Evolutionary conservation across 805 yeast genomes (phyloP).

Genomic region (Myxozyma vanderwaltii): DNA sequence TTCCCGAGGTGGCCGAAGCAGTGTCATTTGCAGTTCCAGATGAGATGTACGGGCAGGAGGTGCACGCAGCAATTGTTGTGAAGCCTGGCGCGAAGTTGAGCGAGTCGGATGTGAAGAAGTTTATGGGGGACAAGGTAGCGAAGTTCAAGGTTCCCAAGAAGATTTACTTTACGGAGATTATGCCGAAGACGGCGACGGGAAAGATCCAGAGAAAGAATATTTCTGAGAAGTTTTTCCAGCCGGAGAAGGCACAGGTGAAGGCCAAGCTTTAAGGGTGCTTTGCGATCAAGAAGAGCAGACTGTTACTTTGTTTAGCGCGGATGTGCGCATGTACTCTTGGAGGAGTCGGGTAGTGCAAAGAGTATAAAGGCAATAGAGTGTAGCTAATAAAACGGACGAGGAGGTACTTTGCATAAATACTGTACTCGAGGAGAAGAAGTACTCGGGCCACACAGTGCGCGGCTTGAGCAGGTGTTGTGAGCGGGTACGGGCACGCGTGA

Average conservation of each 20-base stretch:
- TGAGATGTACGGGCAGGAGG: conserved; percentile 68
- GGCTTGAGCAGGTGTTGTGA: background rate
- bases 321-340: background rate
- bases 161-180: conserved; percentile 58
- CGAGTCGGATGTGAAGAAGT: conserved; percentile 51
- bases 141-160: conserved; percentile 62
- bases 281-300: too few species aligned
- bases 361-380: too few species aligned
- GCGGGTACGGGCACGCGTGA: conserved; percentile 1
- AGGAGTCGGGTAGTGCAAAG: too few species aligned
- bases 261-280: conserved; percentile 39
- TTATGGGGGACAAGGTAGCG: conserved; percentile 52
- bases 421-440: background rate
- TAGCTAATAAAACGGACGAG: background rate
- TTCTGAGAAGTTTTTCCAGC: conserved; percentile 51
- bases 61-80: conserved; percentile 68
- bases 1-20: conserved; percentile 67
- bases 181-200: conserved; percentile 80
- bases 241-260: conserved; percentile 35
- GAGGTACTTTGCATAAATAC: background rate
- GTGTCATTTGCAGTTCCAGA: conserved; percentile 71
- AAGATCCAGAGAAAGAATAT: conserved; percentile 70
- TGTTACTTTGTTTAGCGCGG: too few species aligned
- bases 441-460: background rate
- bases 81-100: conserved; percentile 44